Evolutionary conservation across 1,139 yeast genomes (phyloP).

Genomic region (Saccharomyces hybrid): DNA sequence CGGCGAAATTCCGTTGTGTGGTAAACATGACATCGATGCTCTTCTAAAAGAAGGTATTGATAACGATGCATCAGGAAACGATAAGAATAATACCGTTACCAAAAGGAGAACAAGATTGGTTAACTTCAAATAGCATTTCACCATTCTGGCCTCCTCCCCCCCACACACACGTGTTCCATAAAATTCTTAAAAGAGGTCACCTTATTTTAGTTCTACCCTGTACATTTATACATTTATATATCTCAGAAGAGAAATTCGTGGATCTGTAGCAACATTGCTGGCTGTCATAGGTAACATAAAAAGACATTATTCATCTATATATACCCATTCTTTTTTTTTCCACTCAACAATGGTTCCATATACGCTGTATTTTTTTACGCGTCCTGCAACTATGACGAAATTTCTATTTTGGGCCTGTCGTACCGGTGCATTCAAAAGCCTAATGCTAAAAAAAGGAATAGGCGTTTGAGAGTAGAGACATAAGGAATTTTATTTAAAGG

Average conservation of each 20-base stretch:
- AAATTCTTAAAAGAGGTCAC: neutral
- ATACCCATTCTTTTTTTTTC: too few relatives aligned
- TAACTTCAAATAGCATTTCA: conserved; percentile 8
- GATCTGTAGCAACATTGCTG: neutral
- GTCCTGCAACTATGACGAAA: neutral
- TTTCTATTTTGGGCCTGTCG: neutral
- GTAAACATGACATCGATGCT: conserved; percentile 23
- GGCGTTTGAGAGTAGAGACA: neutral
- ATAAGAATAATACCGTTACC: conserved; percentile 14
- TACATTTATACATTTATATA: neutral
- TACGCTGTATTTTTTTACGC: neutral
- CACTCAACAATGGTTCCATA: too few relatives aligned
- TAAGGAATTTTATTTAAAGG: neutral
- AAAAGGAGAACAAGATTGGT: conserved; percentile 23
- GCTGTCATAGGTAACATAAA: neutral
- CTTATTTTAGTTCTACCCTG: neutral
- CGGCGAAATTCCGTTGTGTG: conserved; percentile 24
- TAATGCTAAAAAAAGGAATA: neutral
- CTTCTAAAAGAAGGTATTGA: conserved; percentile 15
- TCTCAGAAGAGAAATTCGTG: neutral
- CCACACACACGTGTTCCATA: neutral
- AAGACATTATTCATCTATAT: neutral
- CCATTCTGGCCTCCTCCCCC: neutral
- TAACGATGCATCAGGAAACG: conserved; percentile 1
- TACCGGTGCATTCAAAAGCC: neutral